Evolutionary conservation across 805 yeast species (phyloP), one percentile per base, ranked within the genome.

Genomic region (Yarrowia sp.): DNA sequence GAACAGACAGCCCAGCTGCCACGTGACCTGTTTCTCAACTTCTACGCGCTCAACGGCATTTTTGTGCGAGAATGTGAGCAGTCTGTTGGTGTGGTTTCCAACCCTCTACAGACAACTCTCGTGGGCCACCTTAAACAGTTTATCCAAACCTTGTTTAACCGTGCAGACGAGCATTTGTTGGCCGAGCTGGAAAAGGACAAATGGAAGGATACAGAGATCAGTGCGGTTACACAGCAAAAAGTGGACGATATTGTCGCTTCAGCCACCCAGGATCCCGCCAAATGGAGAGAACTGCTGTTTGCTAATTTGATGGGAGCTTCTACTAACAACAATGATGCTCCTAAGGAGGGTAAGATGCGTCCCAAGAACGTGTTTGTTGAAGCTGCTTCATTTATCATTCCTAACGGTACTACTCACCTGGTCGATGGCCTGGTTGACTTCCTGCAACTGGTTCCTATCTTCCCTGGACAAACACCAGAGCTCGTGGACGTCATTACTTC

Each of bases 1-100:
- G 91, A 88, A 47, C 84, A 88, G 67, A 85, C 84, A 13, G 83
- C 90, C 0, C 81, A 79, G 43, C 74, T 86, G 22, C 74, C 87
- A 2, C 78, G 84, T 8, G 81, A 82, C n/a, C 83, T 81, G 68
- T 92, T 92, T 75, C 71, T 90, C 53, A 78, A 85, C 66, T 81
- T 90, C 61, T 90, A 86, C 74, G 79, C 88, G 2, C 77, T 89
- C 13, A 84, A 86, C 65, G 83, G 87, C 0, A 79, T 87, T 22
- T 92, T 92, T 72, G 78, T 92, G 45, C 84, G 83, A 55, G 96
- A 91, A 71, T 90, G 96, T 74, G 98, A 95, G 74, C 80, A 85
- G 13, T 83, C 92, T 4, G 86, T 91, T 4, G 96, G 96, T 0
- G 84, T 81, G 65, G 80, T 83, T 8, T 74, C 81, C 13, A 80